phyloP scores from a whole-genome alignment of 345 rosid species.

The Rhodomyrtus tomentosa region DNA sequence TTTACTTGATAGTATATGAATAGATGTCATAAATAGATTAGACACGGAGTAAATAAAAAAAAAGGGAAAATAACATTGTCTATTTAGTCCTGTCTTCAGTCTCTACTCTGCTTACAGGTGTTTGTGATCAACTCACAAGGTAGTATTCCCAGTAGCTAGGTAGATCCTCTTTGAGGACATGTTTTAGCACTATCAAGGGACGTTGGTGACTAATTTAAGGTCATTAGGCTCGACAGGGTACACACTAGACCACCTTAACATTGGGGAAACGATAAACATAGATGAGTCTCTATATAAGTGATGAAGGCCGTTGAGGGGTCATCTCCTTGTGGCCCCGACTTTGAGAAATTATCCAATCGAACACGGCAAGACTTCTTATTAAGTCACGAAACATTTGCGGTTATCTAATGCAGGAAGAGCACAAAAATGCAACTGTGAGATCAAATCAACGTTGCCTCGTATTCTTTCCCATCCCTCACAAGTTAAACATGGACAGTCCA shows the following conservation, averaged over 20 bases:
- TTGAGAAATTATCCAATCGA: background rate
- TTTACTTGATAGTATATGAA: background rate
- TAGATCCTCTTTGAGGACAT: too few relatives aligned
- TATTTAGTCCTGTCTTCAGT: too few relatives aligned
- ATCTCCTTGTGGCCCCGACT: background rate
- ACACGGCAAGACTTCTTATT: background rate
- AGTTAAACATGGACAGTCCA: background rate
- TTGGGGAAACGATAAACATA: too few relatives aligned
- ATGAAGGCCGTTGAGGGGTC: background rate
- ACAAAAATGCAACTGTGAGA: background rate
- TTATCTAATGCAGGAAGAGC: background rate
- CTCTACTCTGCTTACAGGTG: too few relatives aligned
- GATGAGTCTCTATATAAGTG: background rate
- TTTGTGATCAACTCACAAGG: too few relatives aligned
- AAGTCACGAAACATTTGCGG: background rate
- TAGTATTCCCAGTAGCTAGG: too few relatives aligned
- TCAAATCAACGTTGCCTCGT: background rate
- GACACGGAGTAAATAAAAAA: too few relatives aligned
- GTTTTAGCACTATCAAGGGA: too few relatives aligned
- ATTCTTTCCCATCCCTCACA: background rate
- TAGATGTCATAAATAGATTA: too few relatives aligned
- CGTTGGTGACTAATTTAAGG: too few relatives aligned
- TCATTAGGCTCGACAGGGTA: too few relatives aligned
- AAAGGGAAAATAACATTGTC: too few relatives aligned
- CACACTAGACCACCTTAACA: background rate